A percentile compares a stretch with the other conserved stretches of the same genome.
Evolutionary conservation across 768 basidiomycete species (phyloP).

Genomic region (Postia placenta): DNA sequence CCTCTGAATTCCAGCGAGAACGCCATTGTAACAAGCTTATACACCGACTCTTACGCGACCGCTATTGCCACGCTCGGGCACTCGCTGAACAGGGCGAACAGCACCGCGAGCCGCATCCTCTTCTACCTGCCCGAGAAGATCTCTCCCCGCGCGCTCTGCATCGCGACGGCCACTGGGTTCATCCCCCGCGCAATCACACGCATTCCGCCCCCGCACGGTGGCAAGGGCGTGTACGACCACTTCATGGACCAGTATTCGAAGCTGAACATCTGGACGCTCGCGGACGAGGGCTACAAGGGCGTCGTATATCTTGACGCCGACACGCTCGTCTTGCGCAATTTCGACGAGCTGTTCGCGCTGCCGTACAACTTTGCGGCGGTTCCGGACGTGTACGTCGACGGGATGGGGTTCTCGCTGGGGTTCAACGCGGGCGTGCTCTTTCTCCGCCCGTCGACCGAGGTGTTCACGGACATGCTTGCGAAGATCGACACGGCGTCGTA

Average conservation of each 20-base stretch:
- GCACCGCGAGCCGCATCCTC: conserved; percentile 27
- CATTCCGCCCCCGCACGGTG: conserved; percentile 33
- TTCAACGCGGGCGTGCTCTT: conserved; percentile 34
- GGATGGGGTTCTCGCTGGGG: conserved; percentile 21
- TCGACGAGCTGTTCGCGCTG: conserved; percentile 29
- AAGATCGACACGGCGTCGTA: conserved; percentile 35
- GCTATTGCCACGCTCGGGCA: conserved; percentile 29
- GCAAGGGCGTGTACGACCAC: conserved; percentile 28
- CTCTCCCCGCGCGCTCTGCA: conserved; percentile 34
- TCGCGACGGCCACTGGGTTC: conserved; percentile 35
- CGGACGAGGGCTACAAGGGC: conserved; percentile 21
- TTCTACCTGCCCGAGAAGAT: conserved; percentile 30
- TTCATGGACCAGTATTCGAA: conserved; percentile 41
- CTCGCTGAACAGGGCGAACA: conserved; percentile 24
- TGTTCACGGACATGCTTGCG: conserved; percentile 25
- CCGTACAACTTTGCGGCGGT: conserved; percentile 30
- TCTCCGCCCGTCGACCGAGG: conserved; percentile 24
- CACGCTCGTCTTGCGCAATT: conserved; percentile 25
- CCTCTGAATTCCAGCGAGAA: conserved; percentile 9
- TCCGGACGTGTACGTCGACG: conserved; percentile 24
- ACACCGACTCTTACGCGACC: conserved; percentile 25
- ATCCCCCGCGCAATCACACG: conserved; percentile 26
- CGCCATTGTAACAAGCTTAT: conserved; percentile 27
- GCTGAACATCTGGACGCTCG: conserved; percentile 35
- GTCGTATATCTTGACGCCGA: conserved; percentile 31